Conservation (phyloP, 2,329 filamentous ascomycete genomes). For the Fusarium sp. region DNA sequence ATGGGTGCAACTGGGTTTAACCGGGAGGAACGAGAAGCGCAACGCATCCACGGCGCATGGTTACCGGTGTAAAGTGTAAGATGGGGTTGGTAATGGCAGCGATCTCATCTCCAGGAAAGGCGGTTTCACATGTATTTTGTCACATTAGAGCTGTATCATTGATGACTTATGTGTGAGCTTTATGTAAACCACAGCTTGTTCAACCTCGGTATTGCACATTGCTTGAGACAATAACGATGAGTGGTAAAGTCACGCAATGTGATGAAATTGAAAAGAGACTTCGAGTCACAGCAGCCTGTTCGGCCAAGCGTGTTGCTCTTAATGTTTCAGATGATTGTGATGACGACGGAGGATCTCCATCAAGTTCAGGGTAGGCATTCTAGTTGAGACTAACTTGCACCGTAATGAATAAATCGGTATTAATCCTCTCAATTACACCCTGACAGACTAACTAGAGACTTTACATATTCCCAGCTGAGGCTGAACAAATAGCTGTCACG, state of each 20-base stretch:
- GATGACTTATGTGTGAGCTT: conserved; percentile 36
- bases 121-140: conserved; percentile 43
- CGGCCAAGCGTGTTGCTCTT: neutral
- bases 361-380: conserved; percentile 13
- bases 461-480: neutral
- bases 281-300: neutral
- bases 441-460: neutral
- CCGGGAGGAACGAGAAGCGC: conserved; percentile 26
- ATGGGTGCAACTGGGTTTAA: conserved; percentile 36
- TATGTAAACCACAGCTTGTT: neutral
- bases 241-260: neutral
- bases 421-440: neutral
- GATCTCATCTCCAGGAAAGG: conserved; percentile 45
- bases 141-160: conserved; percentile 38
- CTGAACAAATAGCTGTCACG: too few relatives aligned
- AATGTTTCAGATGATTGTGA: neutral
- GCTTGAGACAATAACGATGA: neutral
- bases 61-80: conserved; percentile 43
- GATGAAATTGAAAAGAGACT: neutral
- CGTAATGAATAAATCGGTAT: neutral
- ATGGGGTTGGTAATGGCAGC: conserved; percentile 39
- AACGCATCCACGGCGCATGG: conserved; percentile 32
- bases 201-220: neutral
- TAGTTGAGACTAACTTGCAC: neutral
- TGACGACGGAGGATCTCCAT: too few relatives aligned